phyloP scores from a whole-genome alignment of 139 green algal species.

The Dunaliella primolecta region DNA sequence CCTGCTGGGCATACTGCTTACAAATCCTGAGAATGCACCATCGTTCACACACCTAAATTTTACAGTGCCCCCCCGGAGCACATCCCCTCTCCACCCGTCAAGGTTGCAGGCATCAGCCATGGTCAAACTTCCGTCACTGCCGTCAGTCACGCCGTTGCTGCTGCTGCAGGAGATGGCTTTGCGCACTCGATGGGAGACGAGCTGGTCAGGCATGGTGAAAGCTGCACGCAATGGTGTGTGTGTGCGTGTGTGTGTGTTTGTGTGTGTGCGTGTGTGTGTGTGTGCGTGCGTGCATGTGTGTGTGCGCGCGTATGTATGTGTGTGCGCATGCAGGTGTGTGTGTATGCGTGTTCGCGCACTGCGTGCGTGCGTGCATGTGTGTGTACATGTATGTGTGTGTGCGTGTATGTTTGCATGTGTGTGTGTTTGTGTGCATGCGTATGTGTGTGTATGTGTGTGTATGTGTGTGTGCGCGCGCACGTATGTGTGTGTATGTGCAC shows the following conservation, averaged over 20 bases:
- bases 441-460: too few relatives aligned
- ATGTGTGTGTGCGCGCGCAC: too few relatives aligned
- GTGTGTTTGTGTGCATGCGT: too few relatives aligned
- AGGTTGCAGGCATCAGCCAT: neutral
- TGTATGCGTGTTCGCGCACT: too few relatives aligned
- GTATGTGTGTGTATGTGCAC: too few relatives aligned
- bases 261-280: neutral
- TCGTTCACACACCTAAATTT: conserved; percentile 1
- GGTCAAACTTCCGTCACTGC: neutral
- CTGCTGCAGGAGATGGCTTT: neutral
- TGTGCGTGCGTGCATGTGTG: neutral
- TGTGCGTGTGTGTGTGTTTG: neutral
- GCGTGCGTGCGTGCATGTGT: too few relatives aligned
- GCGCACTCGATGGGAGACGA: neutral
- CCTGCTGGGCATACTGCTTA: too few relatives aligned
- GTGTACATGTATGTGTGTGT: too few relatives aligned
- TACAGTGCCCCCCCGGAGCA: neutral
- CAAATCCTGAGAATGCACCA: too few relatives aligned
- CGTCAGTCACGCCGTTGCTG: neutral
- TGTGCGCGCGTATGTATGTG: too few relatives aligned
- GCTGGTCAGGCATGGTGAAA: neutral
- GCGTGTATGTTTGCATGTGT: too few relatives aligned
- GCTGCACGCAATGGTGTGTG: neutral
- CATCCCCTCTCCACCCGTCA: neutral
- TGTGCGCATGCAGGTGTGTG: too few relatives aligned